Base-by-base conservation (phyloP, 1,139 yeast species). In the Yamadazyma taylorii region DNA sequence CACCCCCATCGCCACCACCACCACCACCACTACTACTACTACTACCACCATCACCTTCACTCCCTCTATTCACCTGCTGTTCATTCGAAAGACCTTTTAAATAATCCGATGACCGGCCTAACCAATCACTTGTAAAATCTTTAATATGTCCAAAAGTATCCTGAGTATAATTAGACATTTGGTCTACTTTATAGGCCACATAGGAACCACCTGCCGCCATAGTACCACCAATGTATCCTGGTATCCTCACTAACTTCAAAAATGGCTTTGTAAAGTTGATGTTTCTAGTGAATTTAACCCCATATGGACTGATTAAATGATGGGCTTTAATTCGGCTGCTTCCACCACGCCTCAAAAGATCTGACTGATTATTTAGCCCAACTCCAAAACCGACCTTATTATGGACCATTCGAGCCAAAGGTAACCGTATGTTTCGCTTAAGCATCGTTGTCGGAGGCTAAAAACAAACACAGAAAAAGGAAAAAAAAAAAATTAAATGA, bases 201-300 rank as follows among this genome's bases (percentile, higher is more conserved):
- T 89, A 92, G 3, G 96, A 85, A 0, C 96, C 95, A 3, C 95
- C 96, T 7, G 97, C 97, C 1, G 95, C 96, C 32, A 89, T 62
- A 0, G 96, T 88, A 7, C 96, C 95, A 1, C 96, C 96, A 1
- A 87, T 64, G 47, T 87, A 87, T 0, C 88, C 90, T 0, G 95
- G 95, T 1, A 85, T 60, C 42, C 78, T 76, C 3, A 79, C 73
- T 2, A 67, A 66, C 32, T 63, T 48, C 1, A 41, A 10, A 27
- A 47, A 45, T 14, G 45, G 65, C 51, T 79, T 83, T 25, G 78
- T 73, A 27, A 85, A 73, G 9, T 71, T 70, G 21, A 69, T 47
- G 36, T 67, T 60, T 40, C 75, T 46, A 12, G 45, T 47, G 15
- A 40, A 34, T 29, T 41, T 24, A 32, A 35, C 24, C 12, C 24